Conservation (phyloP, 345 rosid species). For the Stellera chamaejasme region DNA sequence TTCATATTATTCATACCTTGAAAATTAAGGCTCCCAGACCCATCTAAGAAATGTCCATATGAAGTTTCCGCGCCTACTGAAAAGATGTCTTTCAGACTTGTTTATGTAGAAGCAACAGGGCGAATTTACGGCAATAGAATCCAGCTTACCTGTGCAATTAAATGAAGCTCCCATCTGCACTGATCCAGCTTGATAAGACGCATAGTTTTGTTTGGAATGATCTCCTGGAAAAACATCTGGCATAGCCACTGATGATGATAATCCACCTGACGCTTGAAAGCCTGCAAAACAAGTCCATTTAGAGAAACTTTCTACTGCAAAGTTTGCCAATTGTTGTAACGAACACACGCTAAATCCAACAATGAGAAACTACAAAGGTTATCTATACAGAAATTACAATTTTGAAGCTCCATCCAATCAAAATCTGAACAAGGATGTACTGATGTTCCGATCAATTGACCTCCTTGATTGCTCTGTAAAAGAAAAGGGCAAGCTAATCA, state of each 20-base stretch:
- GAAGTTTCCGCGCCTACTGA: conserved; percentile 19
- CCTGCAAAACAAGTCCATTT: conserved; percentile 20
- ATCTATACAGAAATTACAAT: conserved; percentile 19
- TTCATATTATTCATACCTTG: conserved; percentile 20
- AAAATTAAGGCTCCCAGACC: conserved; percentile 19
- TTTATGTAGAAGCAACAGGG: conserved; percentile 29
- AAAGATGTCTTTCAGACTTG: conserved; percentile 35
- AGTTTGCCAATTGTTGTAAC: not conserved
- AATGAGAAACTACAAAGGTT: not conserved
- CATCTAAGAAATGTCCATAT: conserved; percentile 21
- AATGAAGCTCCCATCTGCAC: conserved; percentile 20
- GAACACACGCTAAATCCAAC: not conserved
- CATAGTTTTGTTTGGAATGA: conserved; percentile 8
- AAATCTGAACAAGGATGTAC: conserved; percentile 11
- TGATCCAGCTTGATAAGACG: conserved; percentile 19
- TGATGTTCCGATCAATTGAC: conserved; percentile 10
- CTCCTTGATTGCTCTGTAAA: conserved; percentile 34
- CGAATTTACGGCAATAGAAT: conserved; percentile 20
- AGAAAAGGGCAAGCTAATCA: not conserved
- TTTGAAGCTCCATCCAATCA: conserved; percentile 20
- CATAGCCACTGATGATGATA: not conserved
- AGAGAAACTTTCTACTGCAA: conserved; percentile 15
- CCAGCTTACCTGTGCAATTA: conserved; percentile 21
- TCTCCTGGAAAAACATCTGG: not conserved
- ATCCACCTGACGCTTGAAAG: conserved; percentile 22